Conservation (phyloP, 176 grass and related monocot genomes). For the Phyllostachys edulis region DNA sequence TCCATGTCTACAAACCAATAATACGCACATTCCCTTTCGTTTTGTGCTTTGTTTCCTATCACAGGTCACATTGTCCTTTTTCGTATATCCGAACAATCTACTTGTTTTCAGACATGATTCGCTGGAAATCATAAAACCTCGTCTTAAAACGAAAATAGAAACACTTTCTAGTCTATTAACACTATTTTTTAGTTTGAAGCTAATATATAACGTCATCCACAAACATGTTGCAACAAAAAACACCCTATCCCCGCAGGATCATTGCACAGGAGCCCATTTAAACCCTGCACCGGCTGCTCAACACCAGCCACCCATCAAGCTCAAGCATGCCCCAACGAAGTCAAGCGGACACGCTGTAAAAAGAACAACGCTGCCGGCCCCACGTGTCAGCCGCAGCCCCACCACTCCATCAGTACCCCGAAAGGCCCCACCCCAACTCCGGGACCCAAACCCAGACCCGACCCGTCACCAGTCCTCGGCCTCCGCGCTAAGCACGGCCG, state of each 20-base stretch:
- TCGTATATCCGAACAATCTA: background rate
- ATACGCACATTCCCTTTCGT: background rate
- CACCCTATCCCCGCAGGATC: background rate
- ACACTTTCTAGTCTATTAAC: too few species aligned
- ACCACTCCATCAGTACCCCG: background rate
- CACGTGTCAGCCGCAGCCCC: background rate
- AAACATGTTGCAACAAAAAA: background rate
- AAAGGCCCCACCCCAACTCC: background rate
- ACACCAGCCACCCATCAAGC: background rate
- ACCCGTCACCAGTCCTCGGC: background rate
- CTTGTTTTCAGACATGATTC: background rate
- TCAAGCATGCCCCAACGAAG: background rate
- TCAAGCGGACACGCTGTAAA: constrained; percentile 26
- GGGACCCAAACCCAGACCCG: background rate
- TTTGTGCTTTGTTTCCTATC: background rate
- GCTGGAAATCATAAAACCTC: background rate
- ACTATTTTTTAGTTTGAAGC: background rate
- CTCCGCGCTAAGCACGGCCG: background rate
- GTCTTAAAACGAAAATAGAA: background rate
- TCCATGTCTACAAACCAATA: background rate
- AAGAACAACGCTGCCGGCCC: background rate
- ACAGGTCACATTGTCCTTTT: background rate
- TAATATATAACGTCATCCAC: background rate
- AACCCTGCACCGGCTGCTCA: background rate
- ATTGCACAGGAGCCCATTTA: background rate